Base-by-base conservation (phyloP, 2,329 filamentous ascomycete species). In the Ophiostoma pallidulum region DNA sequence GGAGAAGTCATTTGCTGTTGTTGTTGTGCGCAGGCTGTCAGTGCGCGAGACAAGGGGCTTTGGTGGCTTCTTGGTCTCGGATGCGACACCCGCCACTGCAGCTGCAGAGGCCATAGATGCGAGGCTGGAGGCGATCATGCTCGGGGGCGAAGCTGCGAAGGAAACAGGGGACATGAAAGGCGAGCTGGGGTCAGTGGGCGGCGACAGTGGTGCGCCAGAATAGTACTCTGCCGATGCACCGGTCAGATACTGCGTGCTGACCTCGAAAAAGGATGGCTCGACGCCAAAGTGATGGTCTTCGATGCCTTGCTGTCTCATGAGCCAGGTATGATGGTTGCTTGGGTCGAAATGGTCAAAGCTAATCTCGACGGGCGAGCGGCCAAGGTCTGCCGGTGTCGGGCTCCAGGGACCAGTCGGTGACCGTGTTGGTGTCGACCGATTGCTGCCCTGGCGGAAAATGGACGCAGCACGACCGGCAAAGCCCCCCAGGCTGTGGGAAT, bases 221-320 rank as follows among this genome's bases (percentile, higher is more conserved):
- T 58, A 58, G 46, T 57, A 58, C n/a, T 55, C 53, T 24, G 55
- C 58, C n/a, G 56, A 53, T 4, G 52, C 53, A 18, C 58, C 58
- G 9, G 55, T 54, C n/a, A 53, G 45, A 28, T 58, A 48, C 19
- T 57, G 45, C 13, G 47, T 41, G 18, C 53, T 45, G 26, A 49
- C 38, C 16, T 53, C 51, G 22, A 54, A 56, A 8, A 48, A 33
- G n/a, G 28, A 10, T 7, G 46, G 40, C 14, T 36, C 41, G 2
- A 38, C 32, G n/a, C 41, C 33, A 24, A 37, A 29, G 44, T 40
- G 36, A 32, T 36, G n/a, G 49, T 49, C 31, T 13, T 41, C 31
- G n/a, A 53, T 35, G 33, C 51, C 51, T 46, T 51, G 47, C 5
- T 47, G 26, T 24, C 41, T n/a, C 38, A 48, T 51, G 19, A 41